phyloP scores from a whole-genome alignment of 495 filamentous ascomycete genomes.

The Trichoderma reesei region DNA sequence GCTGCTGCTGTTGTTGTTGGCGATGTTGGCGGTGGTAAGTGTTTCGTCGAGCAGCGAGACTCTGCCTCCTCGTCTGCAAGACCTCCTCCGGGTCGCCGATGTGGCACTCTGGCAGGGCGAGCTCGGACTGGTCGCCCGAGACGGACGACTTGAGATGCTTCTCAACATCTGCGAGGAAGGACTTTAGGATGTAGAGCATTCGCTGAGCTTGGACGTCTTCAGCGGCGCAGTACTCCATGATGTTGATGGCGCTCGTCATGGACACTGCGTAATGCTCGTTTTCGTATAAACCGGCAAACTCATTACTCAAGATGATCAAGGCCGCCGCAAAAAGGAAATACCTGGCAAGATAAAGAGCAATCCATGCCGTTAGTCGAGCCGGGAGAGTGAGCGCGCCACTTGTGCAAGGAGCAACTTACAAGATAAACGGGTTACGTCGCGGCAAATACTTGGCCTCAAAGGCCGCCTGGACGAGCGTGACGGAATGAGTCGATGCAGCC shows the following conservation, averaged over 20 bases:
- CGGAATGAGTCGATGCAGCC: conserved; percentile 56
- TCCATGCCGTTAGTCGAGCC: neutral
- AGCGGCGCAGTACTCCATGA: conserved; percentile 51
- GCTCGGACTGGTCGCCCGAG: neutral
- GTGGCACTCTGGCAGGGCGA: neutral
- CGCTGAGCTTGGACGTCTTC: conserved; percentile 56
- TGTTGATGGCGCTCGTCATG: conserved; percentile 48
- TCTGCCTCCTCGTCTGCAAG: neutral
- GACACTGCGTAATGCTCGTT: conserved; percentile 44
- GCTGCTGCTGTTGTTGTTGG: no score
- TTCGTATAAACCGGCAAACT: conserved; percentile 55
- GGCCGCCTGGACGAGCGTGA: conserved; percentile 50
- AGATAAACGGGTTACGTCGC: conserved; percentile 56
- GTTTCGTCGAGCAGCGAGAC: neutral
- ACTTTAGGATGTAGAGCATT: conserved; percentile 53
- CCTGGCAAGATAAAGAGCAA: conserved; percentile 20
- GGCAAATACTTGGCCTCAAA: conserved; percentile 52
- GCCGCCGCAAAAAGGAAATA: conserved; percentile 68
- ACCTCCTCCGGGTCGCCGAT: conserved; percentile 1
- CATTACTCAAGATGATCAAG: conserved; percentile 57
- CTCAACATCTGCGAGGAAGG: conserved; percentile 47
- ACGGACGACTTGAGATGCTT: conserved; percentile 4
- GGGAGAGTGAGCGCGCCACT: no score
- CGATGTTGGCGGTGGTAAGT: no score
- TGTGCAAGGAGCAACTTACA: conserved; percentile 32